Evolutionary conservation across 352 stramenopile genomes (phyloP), one percentile per base, ranked within the genome.

Genomic region (Pythium plurisporium): DNA sequence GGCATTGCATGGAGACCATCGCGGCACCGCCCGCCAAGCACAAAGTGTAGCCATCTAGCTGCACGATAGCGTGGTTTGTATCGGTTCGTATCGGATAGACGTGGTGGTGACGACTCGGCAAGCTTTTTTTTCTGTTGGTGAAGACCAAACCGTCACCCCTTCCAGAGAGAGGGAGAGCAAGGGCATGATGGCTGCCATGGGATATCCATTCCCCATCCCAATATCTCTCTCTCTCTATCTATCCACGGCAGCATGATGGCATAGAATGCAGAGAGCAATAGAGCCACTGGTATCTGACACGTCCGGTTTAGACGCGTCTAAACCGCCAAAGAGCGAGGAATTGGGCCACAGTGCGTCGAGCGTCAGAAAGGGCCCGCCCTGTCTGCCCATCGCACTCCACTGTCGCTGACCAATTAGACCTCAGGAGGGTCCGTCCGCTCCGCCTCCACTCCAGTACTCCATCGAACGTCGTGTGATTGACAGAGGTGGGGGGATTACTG

Each of bases 1-100:
- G 78, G 11, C 62, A 74, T 26, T 59, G 70, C 7, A 76, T 87
- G 62, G 71, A 86, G 31, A 53, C 62, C 49, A 27, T 65, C 20
- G 29, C 29, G 10, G 37, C 50, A 7, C n/a, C 38, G n/a, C 5
- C 20, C 25, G 42, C 2, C 31, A 29, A 4, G 5, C 2, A 29
- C 2, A 26, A 22, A 55, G 38, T 56, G 48, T 56, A 56, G 48
- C 48, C 36, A 56, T 56, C 4, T 55, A 23, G n/a, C 6, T 9
- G 38, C n/a, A 37, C 31, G 15, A 48, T 26, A 34, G 23, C 9
- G 14, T n/a, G 5, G 26, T 10, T 31, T 23, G 31, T 26, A 42
- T 36, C 45, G 19, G 45, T 53, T 53, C 45, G 20, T 53, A 53
- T 46, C 40, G 40, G 40, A n/a, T n/a, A n/a, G n/a, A n/a, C n/a